phyloP scores from a whole-genome alignment of 257 asterid species.

The Lycium barbarum region DNA sequence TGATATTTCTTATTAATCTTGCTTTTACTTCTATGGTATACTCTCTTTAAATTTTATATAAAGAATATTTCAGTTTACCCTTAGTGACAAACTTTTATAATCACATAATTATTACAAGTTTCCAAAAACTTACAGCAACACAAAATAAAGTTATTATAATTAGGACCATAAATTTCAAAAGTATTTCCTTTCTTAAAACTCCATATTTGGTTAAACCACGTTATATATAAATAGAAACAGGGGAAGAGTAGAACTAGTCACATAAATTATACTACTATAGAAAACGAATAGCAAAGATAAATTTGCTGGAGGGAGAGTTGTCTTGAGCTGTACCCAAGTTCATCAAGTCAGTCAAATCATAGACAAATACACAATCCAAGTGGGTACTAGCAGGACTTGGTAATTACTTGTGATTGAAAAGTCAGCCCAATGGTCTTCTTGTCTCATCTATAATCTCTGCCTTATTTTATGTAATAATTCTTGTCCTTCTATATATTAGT shows the following conservation, averaged over 20 bases:
- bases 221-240: too few relatives aligned
- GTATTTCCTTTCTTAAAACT: too few relatives aligned
- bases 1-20: background rate
- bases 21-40: background rate
- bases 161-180: too few relatives aligned
- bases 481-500: background rate
- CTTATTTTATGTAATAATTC: slow-evolving; percentile 3
- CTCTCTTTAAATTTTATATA: too few relatives aligned
- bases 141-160: too few relatives aligned
- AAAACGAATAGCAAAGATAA: background rate
- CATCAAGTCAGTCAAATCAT: background rate
- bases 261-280: background rate
- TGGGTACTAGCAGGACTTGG: slow-evolving; percentile 17
- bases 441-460: background rate
- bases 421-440: slow-evolving; percentile 7
- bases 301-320: background rate
- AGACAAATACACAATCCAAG: background rate
- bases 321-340: background rate
- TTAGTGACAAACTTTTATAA: too few relatives aligned
- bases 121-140: too few relatives aligned
- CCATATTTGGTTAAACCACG: too few relatives aligned
- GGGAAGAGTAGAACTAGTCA: background rate
- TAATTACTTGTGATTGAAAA: background rate
- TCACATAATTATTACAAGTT: too few relatives aligned
- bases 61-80: too few relatives aligned